phyloP scores from a whole-genome alignment of 805 yeast genomes.

The Ascoidea asiatica region DNA sequence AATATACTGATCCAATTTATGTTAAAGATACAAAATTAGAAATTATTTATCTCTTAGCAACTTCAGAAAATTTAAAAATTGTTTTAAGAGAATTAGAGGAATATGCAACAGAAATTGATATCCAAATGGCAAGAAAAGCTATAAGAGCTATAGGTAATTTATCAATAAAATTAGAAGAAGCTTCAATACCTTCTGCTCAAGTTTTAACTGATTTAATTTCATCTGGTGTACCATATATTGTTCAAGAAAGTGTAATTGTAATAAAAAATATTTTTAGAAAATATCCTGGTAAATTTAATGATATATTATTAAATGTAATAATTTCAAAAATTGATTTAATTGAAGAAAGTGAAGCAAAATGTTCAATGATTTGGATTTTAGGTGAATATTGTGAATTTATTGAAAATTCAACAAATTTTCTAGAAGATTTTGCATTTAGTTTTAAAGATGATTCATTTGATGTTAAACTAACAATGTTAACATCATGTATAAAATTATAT shows the following conservation, averaged over 20 bases:
- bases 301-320: slow-evolving; percentile 26
- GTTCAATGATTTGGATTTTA: slow-evolving; percentile 71
- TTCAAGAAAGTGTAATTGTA: slow-evolving; percentile 71
- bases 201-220: slow-evolving; percentile 45
- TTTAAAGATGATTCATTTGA: slow-evolving; percentile 56
- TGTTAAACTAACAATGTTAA: slow-evolving; percentile 61
- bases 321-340: slow-evolving; percentile 29
- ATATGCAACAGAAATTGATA: slow-evolving; percentile 79
- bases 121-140: slow-evolving; percentile 77
- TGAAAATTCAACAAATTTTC: slow-evolving; percentile 23
- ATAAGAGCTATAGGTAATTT: slow-evolving; percentile 82
- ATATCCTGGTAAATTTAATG: slow-evolving; percentile 47
- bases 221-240: slow-evolving; percentile 56
- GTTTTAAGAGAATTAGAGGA: slow-evolving; percentile 70
- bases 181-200: slow-evolving; percentile 52
- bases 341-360: slow-evolving; percentile 67
- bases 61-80: slow-evolving; percentile 39
- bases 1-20: slow-evolving; percentile 74
- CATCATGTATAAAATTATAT: slow-evolving; percentile 63
- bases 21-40: slow-evolving; percentile 85
- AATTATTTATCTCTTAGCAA: slow-evolving; percentile 68
- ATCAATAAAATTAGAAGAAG: slow-evolving; percentile 57
- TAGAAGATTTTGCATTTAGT: slow-evolving; percentile 28
- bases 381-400: slow-evolving; percentile 54
- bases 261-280: slow-evolving; percentile 64